These are phyloP conservation scores for Haplosporangium gracile DNA, from an alignment of 192 early-diverging fungal genomes.

Conservation along the genomic window DNA sequence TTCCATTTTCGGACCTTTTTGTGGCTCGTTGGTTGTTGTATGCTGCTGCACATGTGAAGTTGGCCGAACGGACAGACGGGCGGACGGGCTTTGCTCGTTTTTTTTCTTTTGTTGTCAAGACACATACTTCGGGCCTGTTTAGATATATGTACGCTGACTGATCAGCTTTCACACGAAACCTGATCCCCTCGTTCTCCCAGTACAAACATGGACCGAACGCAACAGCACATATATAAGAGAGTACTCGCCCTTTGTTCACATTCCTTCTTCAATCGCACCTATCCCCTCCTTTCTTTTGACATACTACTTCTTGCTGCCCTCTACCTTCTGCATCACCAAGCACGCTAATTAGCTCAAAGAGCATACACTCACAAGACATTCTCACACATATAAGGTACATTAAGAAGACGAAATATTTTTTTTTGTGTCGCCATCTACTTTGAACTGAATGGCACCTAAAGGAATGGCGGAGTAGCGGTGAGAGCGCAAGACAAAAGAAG, in stretches of 20 bases:
- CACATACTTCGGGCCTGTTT: not conserved
- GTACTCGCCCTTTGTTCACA: not conserved
- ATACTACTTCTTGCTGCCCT: not conserved
- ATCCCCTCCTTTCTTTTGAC: not conserved
- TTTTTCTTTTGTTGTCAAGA: not conserved
- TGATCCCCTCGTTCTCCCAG: not conserved
- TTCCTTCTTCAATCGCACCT: not conserved
- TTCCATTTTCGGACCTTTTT: not conserved
- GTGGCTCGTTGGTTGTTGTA: not conserved
- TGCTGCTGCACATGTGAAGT: not conserved
- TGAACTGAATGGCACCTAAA: slow-evolving; percentile 2
- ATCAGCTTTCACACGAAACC: slow-evolving; percentile 4
- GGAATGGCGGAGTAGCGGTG: not conserved
- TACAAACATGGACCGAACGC: slow-evolving; percentile 9
- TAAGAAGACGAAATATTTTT: not conserved
- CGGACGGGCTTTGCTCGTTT: not conserved
- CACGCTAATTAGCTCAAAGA: not conserved
- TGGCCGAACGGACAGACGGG: not conserved
- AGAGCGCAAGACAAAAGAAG: not conserved
- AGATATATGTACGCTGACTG: not conserved
- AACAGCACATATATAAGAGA: not conserved
- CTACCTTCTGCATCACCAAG: not conserved
- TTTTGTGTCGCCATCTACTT: not conserved
- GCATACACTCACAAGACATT: not conserved
- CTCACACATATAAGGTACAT: not conserved